Base-by-base conservation (phyloP, 202 grass and related monocot genomes). In the Eragrostis tef region DNA sequence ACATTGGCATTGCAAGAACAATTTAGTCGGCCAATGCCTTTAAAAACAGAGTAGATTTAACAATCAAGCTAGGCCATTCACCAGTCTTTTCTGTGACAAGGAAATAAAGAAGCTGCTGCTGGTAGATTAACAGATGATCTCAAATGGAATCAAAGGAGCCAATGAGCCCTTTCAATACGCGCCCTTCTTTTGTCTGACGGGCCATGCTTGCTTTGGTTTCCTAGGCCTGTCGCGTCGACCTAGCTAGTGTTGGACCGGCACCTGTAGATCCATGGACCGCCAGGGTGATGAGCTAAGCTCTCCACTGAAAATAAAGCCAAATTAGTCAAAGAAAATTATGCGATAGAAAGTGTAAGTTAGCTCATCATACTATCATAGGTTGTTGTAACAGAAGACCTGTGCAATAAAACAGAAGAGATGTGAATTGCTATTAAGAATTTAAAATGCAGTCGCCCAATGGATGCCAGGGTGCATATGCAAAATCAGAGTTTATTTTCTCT, bases 151-250 rank as follows among this genome's bases (percentile, higher is more conserved):
- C 78, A 78, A 67, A 77, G 41, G 20, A 78, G 49, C 78, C 71
- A 81, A 82, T 52, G 43, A 21, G 15, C 49, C 51, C 71, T 59
- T 60, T 75, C 25, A 25, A 19, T 71, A 66, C 16, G 69, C 46
- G 24, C 31, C 79, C 42, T 82, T 58, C 57, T 81, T 85, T 89
- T 73, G 14, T 65, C 14, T 84, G 52, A 73, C n/a, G 83, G 75
- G 20, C 11, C 34, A 67, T 1, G 3, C 16, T 66, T 2, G 4
- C 66, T 80, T 76, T 48, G 19, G 51, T 80, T 63, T 57, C 50
- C 21, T 89, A 65, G 29, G 72, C 36, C 6, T 73, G 59, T 74
- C 20, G n/a, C 56, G 8, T 41, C 43, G 73, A 42, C 17, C 58
- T 71, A 79, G 21, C 36, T 56, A 79, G 63, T 65, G 58, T 80